Evolutionary conservation across 2,329 filamentous ascomycete genomes (phyloP).

Genomic region (Chaetomium sp.): DNA sequence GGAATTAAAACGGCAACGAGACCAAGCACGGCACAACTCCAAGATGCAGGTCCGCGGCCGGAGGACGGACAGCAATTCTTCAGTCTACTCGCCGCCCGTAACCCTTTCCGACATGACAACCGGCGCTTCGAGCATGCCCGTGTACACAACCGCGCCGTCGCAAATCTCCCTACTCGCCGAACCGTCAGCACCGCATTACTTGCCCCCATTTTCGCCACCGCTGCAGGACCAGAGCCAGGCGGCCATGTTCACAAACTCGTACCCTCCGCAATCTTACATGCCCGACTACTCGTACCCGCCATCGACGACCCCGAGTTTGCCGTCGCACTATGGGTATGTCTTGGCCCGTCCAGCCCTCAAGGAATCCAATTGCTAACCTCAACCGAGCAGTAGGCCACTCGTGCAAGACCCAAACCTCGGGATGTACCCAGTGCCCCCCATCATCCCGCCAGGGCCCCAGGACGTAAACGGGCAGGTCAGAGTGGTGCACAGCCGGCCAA

Average conservation of each 20-base stretch:
- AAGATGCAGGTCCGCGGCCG: conserved; percentile 56
- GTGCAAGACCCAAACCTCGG: conserved; percentile 34
- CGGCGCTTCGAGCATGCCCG: conserved; percentile 46
- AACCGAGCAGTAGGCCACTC: conserved; percentile 25
- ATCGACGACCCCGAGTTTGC: conserved; percentile 36
- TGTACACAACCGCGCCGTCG: conserved; percentile 55
- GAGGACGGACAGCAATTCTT: conserved; percentile 49
- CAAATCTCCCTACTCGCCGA: conserved; percentile 56
- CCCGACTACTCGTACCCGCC: conserved; percentile 39
- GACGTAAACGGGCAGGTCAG: conserved; percentile 55
- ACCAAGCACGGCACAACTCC: conserved; percentile 60
- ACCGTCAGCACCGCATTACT: conserved; percentile 50
- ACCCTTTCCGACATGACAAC: conserved; percentile 48
- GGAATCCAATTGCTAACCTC: conserved; percentile 16
- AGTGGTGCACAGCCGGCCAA: conserved; percentile 77
- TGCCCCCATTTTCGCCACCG: conserved; percentile 54
- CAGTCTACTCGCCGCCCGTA: conserved; percentile 46
- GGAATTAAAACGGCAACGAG: conserved; percentile 62
- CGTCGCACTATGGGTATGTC: conserved; percentile 41
- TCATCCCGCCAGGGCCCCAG: conserved; percentile 33
- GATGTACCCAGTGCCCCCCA: conserved; percentile 40
- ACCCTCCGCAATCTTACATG: conserved; percentile 42
- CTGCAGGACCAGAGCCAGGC: conserved; percentile 46
- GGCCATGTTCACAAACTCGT: conserved; percentile 39
- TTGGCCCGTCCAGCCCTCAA: background rate